Evolutionary conservation across 2,329 filamentous ascomycete genomes (phyloP), one percentile per base, ranked within the genome.

Genomic region (Drechslera avenae): DNA sequence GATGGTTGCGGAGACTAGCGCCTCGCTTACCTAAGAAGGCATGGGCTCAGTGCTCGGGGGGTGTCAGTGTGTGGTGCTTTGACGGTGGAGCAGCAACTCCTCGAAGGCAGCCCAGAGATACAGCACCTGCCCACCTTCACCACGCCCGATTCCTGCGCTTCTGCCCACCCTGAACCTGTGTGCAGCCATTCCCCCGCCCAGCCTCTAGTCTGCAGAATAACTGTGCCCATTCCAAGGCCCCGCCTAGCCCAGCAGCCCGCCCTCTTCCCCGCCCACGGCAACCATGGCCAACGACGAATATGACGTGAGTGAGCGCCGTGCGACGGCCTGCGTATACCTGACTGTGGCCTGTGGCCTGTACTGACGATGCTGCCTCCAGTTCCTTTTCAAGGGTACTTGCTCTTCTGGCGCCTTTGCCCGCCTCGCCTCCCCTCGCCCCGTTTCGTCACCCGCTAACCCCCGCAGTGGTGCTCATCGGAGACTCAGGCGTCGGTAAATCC

Each of bases 221-320:
- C 37, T 8, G 3, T 18, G 28, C 44, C 26, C 28, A 16, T 14
- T 34, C 21, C 21, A 33, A 9, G 26, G 12, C 28, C n/a, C 14
- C 44, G 17, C 21, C 26, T 39, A 34, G 26, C n/a, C 34, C 30
- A 16, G 44, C 46, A 18, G 39, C 42, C 51, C 45, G 30, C 34
- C 55, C 49, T 51, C 57, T 39, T 56, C 66, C 60, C 59, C 63
- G 54, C 63, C 62, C 66, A 72, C 69, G 57, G 60, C 69, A 71
- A 67, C 68, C 48, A 99, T 97, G 94, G 94, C 93, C 74, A 99
- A 97, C 87, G 94, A 99, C 85, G 94, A 99, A 83, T 99, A 99
- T 82, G 94, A 99, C 88, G 93, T 97, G 82, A 83, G 91, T 64
- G 10, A 28, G 26, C 53, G 49, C 58, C 51, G 54, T 62, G 61